These are phyloP conservation scores for Stevia rebaudiana DNA, from an alignment of 140 eudicot species.

Conservation along the genomic window DNA sequence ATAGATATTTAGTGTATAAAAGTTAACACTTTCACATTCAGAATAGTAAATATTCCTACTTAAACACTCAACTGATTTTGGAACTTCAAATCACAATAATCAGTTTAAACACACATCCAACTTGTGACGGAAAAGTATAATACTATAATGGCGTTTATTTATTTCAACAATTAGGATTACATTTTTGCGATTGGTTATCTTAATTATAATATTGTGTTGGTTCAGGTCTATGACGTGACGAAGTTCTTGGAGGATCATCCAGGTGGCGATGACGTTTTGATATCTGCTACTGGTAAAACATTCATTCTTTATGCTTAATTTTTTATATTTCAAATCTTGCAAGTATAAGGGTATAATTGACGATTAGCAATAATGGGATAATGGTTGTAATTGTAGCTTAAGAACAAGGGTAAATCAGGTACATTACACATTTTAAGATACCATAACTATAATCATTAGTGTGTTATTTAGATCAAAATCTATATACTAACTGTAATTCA, in stretches of 20 bases:
- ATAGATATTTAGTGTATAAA: not conserved
- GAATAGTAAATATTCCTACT: no score
- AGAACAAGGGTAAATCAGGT: not conserved
- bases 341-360: not conserved
- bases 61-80: no score
- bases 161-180: not conserved
- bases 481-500: not conserved
- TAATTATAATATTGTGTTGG: not conserved
- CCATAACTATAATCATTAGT: not conserved
- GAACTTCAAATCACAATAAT: not conserved
- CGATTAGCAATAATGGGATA: not conserved
- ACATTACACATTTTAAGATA: not conserved
- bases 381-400: not conserved
- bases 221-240: constrained; percentile 89
- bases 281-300: constrained; percentile 75
- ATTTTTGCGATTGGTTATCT: not conserved
- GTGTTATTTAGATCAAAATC: not conserved
- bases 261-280: constrained; percentile 91
- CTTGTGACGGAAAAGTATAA: not conserved
- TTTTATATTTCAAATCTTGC: not conserved
- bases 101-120: not conserved
- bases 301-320: not conserved
- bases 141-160: not conserved
- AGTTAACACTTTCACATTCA: no score
- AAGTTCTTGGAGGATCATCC: constrained; percentile 98